Evolutionary conservation across 345 rosid species (phyloP).

Genomic region (Lumnitzera racemosa): DNA sequence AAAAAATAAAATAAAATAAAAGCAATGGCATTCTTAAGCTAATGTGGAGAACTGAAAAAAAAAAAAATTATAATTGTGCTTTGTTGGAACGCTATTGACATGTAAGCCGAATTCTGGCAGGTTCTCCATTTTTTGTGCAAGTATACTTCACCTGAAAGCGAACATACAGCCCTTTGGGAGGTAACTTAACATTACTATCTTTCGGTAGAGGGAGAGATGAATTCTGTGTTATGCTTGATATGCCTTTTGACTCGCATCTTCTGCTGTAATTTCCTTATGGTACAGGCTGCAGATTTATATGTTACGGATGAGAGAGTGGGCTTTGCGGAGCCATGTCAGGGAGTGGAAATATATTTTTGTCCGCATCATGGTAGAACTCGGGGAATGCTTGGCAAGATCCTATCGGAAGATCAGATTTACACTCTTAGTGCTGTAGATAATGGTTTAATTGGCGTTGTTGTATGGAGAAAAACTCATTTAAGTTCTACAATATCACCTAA

Average conservation of each 20-base stretch:
- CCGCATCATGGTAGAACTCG: constrained; percentile 57
- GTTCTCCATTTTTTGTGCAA: constrained; percentile 61
- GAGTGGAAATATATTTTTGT: constrained; percentile 81
- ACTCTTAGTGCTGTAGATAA: constrained; percentile 50
- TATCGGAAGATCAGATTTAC: constrained; percentile 59
- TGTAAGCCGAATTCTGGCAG: constrained; percentile 26
- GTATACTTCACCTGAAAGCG: constrained; percentile 52
- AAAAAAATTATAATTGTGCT: not conserved
- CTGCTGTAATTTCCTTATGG: not conserved
- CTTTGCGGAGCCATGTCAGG: constrained; percentile 71
- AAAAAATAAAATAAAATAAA: no score
- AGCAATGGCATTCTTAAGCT: not conserved
- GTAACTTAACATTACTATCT: constrained; percentile 18
- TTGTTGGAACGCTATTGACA: not conserved
- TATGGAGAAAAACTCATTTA: constrained; percentile 82
- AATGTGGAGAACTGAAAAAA: not conserved
- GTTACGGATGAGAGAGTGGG: constrained; percentile 76
- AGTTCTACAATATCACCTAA: constrained; percentile 29
- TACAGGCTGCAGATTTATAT: constrained; percentile 77
- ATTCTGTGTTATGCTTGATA: not conserved
- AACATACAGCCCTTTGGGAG: constrained; percentile 53
- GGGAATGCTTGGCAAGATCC: constrained; percentile 62
- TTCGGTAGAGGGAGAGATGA: not conserved
- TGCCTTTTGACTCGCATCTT: not conserved
- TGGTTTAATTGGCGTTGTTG: constrained; percentile 89